A percentile compares a stretch with the other conserved stretches of the same genome.
Evolutionary conservation across 202 grass and related monocot genomes (phyloP).

Genomic region (Eragrostis tef): DNA sequence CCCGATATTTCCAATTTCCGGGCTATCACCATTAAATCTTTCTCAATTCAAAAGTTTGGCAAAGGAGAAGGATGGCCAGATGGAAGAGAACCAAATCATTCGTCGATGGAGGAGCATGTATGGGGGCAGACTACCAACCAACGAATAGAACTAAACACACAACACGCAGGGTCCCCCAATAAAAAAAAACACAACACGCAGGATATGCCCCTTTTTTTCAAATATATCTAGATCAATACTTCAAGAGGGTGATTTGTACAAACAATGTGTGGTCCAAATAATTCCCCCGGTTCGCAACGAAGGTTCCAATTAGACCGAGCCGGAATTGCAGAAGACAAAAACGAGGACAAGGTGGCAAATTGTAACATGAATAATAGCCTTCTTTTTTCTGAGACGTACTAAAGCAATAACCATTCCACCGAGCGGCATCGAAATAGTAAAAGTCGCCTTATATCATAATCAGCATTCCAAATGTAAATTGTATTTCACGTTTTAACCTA

Average conservation of each 20-base stretch:
- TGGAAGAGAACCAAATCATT: conserved; percentile 42
- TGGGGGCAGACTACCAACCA: conserved; percentile 23
- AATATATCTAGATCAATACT: neutral
- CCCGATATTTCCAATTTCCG: conserved; percentile 39
- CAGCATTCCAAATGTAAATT: neutral
- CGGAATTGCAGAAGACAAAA: neutral
- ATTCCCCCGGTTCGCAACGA: neutral
- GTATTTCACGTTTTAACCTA: neutral
- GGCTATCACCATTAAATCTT: conserved; percentile 43
- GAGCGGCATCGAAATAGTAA: neutral
- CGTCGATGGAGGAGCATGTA: conserved; percentile 28
- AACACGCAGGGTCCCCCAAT: too few relatives aligned
- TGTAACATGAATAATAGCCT: neutral
- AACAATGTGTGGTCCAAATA: neutral
- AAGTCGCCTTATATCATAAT: neutral
- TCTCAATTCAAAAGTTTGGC: conserved; percentile 51
- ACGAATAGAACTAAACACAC: neutral
- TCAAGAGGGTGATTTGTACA: neutral
- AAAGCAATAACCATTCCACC: neutral
- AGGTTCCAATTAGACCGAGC: neutral
- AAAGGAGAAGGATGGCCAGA: conserved; percentile 34
- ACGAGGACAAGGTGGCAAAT: neutral
- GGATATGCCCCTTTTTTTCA: neutral
- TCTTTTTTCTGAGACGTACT: neutral
- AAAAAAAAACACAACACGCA: neutral